Base-by-base conservation (phyloP, 768 basidiomycete species). In the Ramaria sp. region DNA sequence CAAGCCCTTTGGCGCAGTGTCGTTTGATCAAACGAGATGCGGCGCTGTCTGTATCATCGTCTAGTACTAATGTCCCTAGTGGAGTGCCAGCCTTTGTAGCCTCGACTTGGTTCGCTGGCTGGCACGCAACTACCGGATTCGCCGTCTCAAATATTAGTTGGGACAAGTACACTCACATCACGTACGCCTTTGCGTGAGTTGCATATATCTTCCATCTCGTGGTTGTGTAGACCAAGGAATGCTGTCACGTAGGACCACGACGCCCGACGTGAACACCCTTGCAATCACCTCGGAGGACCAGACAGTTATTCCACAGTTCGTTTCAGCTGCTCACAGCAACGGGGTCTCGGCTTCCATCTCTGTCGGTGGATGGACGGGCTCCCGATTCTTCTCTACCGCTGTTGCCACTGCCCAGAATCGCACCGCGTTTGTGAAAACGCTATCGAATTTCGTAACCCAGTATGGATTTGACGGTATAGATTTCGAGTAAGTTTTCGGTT, bases 291-390 rank as follows among this genome's bases (percentile, higher is more conserved):
- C 52, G 11, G 80, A 83, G 0, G 76, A 83, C 53, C 72, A 73
- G 22, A 62, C 70, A 6, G 55, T 80, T 11, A 69, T 87, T 10
- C 78, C 81, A 0, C 64, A 78, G 15, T 86, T 88, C 57, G 84
- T 88, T 11, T 42, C 68, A 13, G 61, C 71, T 20, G 74, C 76
- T 5, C 71, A 73, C 39, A 31, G 65, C 10, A 59, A 75, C 39
- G 73, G 73, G 47, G 51, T 72, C 57, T 17, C 34, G 20, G 17
- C 47, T 24, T 38, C 42, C 1, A 15, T 86, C 27, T 78, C 81
- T 0, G 72, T 91, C 15, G 88, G 88, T 27, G 88, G 88, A 22
- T 89, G 84, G 84, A 73, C 70, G 3, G 88, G 87, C 4, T 75
- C 81, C 2, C 66, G 61, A 24, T 86, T 73, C 66, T 89, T 80